Evolutionary conservation across 73 alveolate genomes (phyloP).

Genomic region (Symbiodinium natans): DNA sequence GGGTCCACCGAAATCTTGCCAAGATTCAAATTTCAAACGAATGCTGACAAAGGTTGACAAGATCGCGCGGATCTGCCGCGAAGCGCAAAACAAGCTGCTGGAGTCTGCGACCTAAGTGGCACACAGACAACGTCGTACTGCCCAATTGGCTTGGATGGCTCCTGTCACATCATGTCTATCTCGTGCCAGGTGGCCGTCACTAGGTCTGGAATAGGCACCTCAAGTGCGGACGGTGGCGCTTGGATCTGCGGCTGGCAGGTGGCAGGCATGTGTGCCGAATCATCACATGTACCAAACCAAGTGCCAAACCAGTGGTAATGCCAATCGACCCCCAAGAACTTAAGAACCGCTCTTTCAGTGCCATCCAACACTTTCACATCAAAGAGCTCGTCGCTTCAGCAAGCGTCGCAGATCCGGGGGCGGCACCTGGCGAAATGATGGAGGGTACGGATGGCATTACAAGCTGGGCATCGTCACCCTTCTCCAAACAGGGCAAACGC

Average conservation of each 20-base stretch:
- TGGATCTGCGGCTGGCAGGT: too few relatives aligned
- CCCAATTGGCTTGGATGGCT: too few relatives aligned
- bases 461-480: too few relatives aligned
- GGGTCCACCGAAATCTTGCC: not conserved
- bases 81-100: not conserved
- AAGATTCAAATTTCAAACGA: not conserved
- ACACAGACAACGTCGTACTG: too few relatives aligned
- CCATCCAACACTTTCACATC: not conserved
- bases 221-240: too few relatives aligned
- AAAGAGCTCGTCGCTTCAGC: conserved; percentile 4
- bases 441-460: too few relatives aligned
- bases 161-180: not conserved
- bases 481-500: too few relatives aligned
- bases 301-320: too few relatives aligned
- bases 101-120: not conserved
- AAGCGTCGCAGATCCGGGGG: conserved; percentile 1
- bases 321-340: too few relatives aligned
- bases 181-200: not conserved
- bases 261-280: too few relatives aligned
- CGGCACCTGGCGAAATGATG: not conserved
- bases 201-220: conserved; percentile 4
- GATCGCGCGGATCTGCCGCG: not conserved
- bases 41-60: not conserved
- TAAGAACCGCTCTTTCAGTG: too few relatives aligned
- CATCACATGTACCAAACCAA: too few relatives aligned